Evolutionary conservation across 768 basidiomycete species (phyloP).

Genomic region (Kwoniella shandongensis): DNA sequence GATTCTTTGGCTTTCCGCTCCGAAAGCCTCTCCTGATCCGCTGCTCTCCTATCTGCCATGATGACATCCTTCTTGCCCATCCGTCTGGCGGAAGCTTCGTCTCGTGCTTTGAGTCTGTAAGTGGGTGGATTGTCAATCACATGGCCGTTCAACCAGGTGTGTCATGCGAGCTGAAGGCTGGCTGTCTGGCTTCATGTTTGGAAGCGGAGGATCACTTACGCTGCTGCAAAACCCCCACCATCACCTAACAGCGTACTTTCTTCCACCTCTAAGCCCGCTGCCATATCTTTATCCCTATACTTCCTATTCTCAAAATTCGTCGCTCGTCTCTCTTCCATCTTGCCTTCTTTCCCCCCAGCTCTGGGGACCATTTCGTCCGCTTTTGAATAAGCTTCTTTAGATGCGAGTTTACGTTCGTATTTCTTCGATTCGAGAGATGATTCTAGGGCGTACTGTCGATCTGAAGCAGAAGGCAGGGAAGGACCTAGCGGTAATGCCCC

Average conservation of each 20-base stretch:
- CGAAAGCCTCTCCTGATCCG: slow-evolving; percentile 63
- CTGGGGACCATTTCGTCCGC: slow-evolving; percentile 79
- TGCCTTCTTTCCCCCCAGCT: slow-evolving; percentile 75
- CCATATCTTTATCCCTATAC: slow-evolving; percentile 65
- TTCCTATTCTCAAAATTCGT: slow-evolving; percentile 68
- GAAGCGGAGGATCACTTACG: slow-evolving; percentile 58
- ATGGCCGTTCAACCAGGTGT: no score
- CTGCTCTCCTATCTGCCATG: slow-evolving; percentile 57
- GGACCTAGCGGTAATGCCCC: slow-evolving; percentile 17
- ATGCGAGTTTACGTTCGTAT: slow-evolving; percentile 69
- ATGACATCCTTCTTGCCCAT: slow-evolving; percentile 55
- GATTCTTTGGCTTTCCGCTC: slow-evolving; percentile 76
- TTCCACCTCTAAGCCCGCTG: slow-evolving; percentile 70
- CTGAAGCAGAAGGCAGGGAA: slow-evolving; percentile 31
- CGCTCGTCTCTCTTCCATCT: slow-evolving; percentile 81
- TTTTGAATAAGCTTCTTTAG: slow-evolving; percentile 65
- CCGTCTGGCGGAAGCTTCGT: slow-evolving; percentile 67
- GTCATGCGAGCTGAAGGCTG: no score
- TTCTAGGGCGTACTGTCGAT: slow-evolving; percentile 69
- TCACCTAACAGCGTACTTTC: slow-evolving; percentile 74
- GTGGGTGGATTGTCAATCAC: slow-evolving; percentile 5
- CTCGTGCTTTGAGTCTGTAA: slow-evolving; percentile 68
- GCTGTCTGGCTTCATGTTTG: no score
- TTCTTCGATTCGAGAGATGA: slow-evolving; percentile 57
- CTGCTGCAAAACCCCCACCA: slow-evolving; percentile 74